Evolutionary conservation across 164 flowering plant genomes (phyloP), one percentile per base, ranked within the genome.

Genomic region (Liquidambar formosana): DNA sequence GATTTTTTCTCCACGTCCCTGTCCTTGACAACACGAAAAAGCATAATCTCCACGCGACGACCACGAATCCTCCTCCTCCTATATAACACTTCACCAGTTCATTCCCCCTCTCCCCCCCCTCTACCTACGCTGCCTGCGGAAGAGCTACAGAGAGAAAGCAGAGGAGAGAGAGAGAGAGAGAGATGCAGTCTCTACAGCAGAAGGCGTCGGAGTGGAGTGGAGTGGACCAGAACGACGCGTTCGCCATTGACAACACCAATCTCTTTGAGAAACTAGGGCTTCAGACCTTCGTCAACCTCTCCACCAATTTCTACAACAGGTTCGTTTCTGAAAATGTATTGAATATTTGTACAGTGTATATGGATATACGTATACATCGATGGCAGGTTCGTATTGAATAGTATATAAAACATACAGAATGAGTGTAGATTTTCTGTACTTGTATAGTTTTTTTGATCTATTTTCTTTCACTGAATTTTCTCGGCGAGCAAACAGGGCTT

Each of bases 151-250:
- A 3, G 4, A 6, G 28, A 8, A 11, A 10, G 44, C 22, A 27
- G n/a, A 18, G 28, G 43, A 71, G 66, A 47, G 41, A 57, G 53
- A 62, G 61, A 27, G 48, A 68, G 65, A 63, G 26, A 58, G 60
- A 66, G 26, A 91, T 91, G 97, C 97, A 93, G 80, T 77, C 92
- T 5, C 80, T 93, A 25, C 96, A 94, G 69, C 71, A 87, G 67
- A 94, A 92, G 70, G 98, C 98, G 0, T 82, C 97, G 2, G 80
- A 88, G 73, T 91, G 93, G 94, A 94, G 98, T 65, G 96, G 97
- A 51, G 94, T 94, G 8, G 65, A 54, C 64, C 10, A 71, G 0
- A 75, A 62, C 25, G 94, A 92, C 48, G 98, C 98, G 5, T 92
- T 94, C 76, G 85, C 91, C 45, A 92, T 94, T 63, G 97, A 94